These are phyloP conservation scores for Tylopilus felleus DNA, from an alignment of 768 basidiomycete species.

Conservation along the genomic window DNA sequence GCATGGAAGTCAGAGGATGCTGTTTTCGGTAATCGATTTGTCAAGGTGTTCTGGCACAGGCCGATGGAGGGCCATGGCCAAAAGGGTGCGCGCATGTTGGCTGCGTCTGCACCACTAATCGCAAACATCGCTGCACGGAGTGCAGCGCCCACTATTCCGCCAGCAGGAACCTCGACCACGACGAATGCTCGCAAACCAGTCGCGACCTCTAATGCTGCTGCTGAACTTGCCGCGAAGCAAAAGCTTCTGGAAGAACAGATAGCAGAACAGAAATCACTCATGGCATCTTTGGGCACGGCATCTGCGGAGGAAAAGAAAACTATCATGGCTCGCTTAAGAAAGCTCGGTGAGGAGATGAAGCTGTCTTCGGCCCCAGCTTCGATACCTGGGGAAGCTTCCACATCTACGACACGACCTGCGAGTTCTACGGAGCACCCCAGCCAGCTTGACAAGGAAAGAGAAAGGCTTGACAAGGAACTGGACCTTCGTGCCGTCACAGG, in stretches of 20 bases:
- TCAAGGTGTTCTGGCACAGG: slow-evolving; percentile 94
- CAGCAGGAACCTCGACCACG: slow-evolving; percentile 25
- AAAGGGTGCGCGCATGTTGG: slow-evolving; percentile 71
- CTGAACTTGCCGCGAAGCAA: slow-evolving; percentile 69
- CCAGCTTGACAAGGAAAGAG: slow-evolving; percentile 57
- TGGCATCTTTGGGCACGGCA: slow-evolving; percentile 64
- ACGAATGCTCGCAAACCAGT: slow-evolving; percentile 37
- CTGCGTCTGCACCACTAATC: slow-evolving; percentile 74
- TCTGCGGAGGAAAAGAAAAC: slow-evolving; percentile 72
- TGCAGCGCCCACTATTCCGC: slow-evolving; percentile 48
- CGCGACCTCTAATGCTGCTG: slow-evolving; percentile 34
- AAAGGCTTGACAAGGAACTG: slow-evolving; percentile 79
- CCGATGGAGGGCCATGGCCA: slow-evolving; percentile 91
- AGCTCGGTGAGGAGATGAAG: slow-evolving; percentile 79
- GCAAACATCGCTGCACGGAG: slow-evolving; percentile 52
- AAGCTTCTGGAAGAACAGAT: slow-evolving; percentile 78
- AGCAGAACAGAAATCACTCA: slow-evolving; percentile 82
- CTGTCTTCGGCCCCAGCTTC: slow-evolving; percentile 29
- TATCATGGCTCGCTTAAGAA: slow-evolving; percentile 72
- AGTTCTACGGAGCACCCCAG: slow-evolving; percentile 30
- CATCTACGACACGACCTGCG: slow-evolving; percentile 23
- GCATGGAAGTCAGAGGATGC: slow-evolving; percentile 95
- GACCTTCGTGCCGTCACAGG: slow-evolving; percentile 51
- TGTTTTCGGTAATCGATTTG: slow-evolving; percentile 92
- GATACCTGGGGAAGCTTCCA: slow-evolving; percentile 28